Evolutionary conservation across 2,329 filamentous ascomycete species (phyloP).

Genomic region (Colletotrichum abscissum): DNA sequence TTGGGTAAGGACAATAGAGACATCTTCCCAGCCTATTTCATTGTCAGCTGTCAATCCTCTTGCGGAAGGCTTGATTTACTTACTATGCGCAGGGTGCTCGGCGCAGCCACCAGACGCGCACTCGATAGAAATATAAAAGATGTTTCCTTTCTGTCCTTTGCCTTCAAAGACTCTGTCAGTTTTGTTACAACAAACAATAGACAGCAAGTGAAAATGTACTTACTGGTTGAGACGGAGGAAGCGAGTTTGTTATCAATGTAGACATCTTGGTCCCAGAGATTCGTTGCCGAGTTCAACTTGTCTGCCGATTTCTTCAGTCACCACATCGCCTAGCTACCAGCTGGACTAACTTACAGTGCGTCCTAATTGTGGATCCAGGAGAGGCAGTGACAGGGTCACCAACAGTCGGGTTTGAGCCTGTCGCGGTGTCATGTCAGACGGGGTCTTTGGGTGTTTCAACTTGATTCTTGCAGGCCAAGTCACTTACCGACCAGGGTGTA

Average conservation of each 20-base stretch:
- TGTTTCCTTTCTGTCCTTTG: slow-evolving; percentile 11
- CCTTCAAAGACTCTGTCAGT: not conserved
- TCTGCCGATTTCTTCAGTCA: not conserved
- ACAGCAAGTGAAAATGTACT: not conserved
- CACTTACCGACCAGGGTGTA: slow-evolving; percentile 10
- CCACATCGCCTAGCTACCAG: not conserved
- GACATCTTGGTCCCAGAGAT: slow-evolving; percentile 7
- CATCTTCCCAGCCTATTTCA: not conserved
- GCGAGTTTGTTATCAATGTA: slow-evolving; percentile 6
- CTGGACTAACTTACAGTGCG: not conserved
- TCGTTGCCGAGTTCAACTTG: not conserved
- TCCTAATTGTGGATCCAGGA: not conserved
- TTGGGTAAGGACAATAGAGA: slow-evolving; percentile 12
- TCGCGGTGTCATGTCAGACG: not conserved
- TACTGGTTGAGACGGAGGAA: slow-evolving; percentile 4
- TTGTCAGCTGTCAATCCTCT: not conserved
- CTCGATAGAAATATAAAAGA: slow-evolving; percentile 22
- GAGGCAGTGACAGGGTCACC: slow-evolving; percentile 9
- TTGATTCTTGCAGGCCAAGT: not conserved
- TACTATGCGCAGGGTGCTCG: slow-evolving; percentile 14
- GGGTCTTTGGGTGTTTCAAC: not conserved
- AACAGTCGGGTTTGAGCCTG: not conserved
- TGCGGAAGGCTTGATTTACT: not conserved
- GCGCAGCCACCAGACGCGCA: slow-evolving; percentile 18
- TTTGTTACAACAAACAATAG: not conserved